A percentile compares a stretch with the other conserved stretches of the same genome.
These are phyloP conservation scores for Eimeria necatrix DNA, from an alignment of 169 alveolate species.

Conservation along the genomic window DNA sequence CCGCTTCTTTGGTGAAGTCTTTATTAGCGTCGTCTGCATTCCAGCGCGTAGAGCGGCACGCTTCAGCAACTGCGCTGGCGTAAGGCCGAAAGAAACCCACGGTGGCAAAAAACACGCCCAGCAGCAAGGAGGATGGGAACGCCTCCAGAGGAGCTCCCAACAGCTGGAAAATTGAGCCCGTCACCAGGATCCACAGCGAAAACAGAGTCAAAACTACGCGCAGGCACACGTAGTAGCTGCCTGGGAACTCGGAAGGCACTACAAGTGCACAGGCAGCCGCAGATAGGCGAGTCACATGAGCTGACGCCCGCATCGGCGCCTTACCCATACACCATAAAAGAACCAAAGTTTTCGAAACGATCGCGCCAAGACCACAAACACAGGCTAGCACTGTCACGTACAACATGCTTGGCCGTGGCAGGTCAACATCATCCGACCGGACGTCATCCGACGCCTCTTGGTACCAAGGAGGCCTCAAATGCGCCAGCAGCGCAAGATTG, in stretches of 20 bases:
- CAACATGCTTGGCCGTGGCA: neutral
- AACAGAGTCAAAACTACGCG: neutral
- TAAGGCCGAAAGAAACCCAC: conserved; percentile 7
- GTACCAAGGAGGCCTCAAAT: conserved; percentile 39
- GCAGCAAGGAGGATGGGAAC: neutral
- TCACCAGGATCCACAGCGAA: neutral
- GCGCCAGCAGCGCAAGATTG: neutral
- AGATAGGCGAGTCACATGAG: neutral
- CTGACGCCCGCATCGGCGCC: no score
- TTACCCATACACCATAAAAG: neutral
- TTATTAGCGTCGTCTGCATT: neutral
- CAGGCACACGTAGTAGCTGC: neutral
- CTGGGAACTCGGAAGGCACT: conserved; percentile 7
- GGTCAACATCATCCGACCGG: neutral
- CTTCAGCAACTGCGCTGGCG: conserved; percentile 39
- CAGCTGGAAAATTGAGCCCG: neutral
- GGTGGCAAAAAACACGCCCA: conserved; percentile 21
- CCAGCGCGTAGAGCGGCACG: conserved; percentile 52
- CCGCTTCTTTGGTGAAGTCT: neutral
- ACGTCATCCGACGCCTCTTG: conserved; percentile 38
- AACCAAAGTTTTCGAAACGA: neutral
- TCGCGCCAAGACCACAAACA: neutral
- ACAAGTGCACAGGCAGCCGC: neutral
- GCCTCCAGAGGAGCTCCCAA: conserved; percentile 16
- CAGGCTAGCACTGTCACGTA: neutral